These are phyloP conservation scores for Gastrodia elata DNA, from an alignment of 106 monocot species.

Conservation along the genomic window DNA sequence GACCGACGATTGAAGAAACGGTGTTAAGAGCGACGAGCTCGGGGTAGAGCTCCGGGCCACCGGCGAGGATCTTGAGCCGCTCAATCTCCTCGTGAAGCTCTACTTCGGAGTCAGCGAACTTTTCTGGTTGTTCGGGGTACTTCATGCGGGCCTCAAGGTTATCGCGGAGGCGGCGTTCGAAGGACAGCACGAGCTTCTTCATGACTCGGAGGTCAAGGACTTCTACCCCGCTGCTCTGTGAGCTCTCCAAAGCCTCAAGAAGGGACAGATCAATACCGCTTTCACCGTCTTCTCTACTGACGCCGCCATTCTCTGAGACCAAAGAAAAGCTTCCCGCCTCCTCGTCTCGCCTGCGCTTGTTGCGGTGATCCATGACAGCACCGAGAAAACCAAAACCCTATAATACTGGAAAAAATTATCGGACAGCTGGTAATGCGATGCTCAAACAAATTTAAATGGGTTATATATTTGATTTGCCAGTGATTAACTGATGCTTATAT, in stretches of 20 bases:
- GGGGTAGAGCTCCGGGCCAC: conserved; percentile 79
- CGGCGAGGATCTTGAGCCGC: conserved; percentile 66
- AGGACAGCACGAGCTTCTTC: conserved; percentile 82
- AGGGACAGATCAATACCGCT: conserved; percentile 65
- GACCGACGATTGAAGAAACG: conserved; percentile 55
- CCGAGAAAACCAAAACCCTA: conserved; percentile 8
- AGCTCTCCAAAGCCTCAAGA: conserved; percentile 72
- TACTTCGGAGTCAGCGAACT: conserved; percentile 94
- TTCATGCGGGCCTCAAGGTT: conserved; percentile 92
- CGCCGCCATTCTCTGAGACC: conserved; percentile 8
- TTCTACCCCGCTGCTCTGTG: conserved; percentile 37
- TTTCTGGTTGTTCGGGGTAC: conserved; percentile 72
- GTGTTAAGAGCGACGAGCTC: conserved; percentile 76
- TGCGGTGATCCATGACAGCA: conserved; percentile 3
- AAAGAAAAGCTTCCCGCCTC: not conserved
- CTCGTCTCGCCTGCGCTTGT: conserved; percentile 46
- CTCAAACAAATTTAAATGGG: no score
- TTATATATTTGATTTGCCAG: no score
- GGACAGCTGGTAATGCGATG: no score
- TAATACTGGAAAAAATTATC: not conserved
- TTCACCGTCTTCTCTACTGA: not conserved
- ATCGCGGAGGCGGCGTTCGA: conserved; percentile 91
- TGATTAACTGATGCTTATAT: no score
- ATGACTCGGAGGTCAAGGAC: conserved; percentile 65
- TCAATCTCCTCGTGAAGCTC: conserved; percentile 80